A percentile compares a stretch with the other conserved stretches of the same genome.
Conservation (phyloP, 2,329 filamentous ascomycete species). For the Allantophomopsis cytisporea region DNA sequence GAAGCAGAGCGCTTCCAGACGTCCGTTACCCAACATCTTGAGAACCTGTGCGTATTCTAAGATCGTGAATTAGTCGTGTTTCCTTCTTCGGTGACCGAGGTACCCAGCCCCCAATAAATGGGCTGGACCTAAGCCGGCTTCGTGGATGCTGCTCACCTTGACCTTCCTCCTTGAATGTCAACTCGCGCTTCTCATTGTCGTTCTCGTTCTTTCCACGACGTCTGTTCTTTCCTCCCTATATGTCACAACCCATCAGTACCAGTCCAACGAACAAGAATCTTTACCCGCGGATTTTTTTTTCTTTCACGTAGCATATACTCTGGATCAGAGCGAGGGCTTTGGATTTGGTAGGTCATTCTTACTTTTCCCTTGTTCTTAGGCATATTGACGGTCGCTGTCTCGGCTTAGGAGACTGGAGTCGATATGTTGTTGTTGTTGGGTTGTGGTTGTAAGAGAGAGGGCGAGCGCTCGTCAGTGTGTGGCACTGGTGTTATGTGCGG, state of each 20-base stretch:
- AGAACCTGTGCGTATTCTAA: constrained; percentile 71
- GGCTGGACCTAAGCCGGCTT: not conserved
- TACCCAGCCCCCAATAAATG: too few species aligned
- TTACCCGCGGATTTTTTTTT: too few species aligned
- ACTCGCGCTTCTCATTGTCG: constrained; percentile 97
- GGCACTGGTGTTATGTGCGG: too few species aligned
- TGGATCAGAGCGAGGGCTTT: not conserved
- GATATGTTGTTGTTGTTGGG: too few species aligned
- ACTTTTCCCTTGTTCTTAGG: constrained; percentile 99
- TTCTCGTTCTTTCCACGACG: constrained; percentile 98
- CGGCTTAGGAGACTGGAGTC: too few species aligned
- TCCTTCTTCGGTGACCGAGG: too few species aligned
- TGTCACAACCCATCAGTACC: not conserved
- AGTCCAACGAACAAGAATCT: too few species aligned
- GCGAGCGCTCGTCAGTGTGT: too few species aligned
- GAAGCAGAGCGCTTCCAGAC: constrained; percentile 83
- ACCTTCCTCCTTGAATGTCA: constrained; percentile 97
- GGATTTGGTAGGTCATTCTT: constrained; percentile 19
- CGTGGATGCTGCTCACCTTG: constrained; percentile 41
- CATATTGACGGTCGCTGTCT: constrained; percentile 41
- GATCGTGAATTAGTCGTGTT: not conserved
- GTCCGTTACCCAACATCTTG: constrained; percentile 94
- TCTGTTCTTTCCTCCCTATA: constrained; percentile 90
- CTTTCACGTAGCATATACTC: not conserved
- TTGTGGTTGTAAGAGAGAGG: too few species aligned